These are phyloP conservation scores for Chrysoporthe puriensis DNA, from an alignment of 2,329 filamentous ascomycete genomes.

Conservation along the genomic window DNA sequence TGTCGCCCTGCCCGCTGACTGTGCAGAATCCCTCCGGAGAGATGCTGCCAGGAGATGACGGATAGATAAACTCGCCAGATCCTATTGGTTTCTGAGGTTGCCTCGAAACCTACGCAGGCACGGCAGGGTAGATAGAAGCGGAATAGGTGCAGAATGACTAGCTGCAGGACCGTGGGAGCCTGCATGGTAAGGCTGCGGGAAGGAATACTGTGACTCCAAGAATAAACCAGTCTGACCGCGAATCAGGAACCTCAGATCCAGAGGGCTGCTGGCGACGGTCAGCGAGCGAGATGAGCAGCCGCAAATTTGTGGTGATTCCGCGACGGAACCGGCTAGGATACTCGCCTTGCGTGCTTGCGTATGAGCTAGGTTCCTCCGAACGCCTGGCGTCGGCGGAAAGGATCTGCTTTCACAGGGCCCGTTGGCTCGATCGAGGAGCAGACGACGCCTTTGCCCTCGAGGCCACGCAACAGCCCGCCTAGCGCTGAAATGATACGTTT, in stretches of 20 bases:
- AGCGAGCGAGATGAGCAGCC: background rate
- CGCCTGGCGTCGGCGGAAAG: background rate
- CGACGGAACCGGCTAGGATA: background rate
- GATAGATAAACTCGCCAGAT: background rate
- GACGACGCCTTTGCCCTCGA: background rate
- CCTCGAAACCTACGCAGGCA: background rate
- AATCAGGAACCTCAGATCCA: background rate
- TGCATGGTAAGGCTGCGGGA: background rate
- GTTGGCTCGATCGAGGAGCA: background rate
- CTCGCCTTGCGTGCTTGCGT: too few species aligned
- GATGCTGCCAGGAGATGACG: background rate
- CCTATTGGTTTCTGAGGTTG: background rate
- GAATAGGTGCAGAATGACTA: background rate
- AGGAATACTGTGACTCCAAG: background rate
- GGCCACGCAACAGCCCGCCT: background rate
- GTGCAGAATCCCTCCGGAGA: background rate
- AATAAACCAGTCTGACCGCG: background rate
- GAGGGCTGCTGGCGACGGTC: background rate
- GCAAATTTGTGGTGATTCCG: background rate
- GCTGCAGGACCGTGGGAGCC: background rate
- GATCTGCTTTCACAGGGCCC: background rate
- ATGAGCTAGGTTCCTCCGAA: background rate
- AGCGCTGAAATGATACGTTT: background rate
- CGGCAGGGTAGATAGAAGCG: background rate
- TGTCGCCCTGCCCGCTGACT: constrained; percentile 1